These are phyloP conservation scores for Mycena olivaceomarginata DNA, from an alignment of 768 basidiomycete genomes.

Conservation along the genomic window DNA sequence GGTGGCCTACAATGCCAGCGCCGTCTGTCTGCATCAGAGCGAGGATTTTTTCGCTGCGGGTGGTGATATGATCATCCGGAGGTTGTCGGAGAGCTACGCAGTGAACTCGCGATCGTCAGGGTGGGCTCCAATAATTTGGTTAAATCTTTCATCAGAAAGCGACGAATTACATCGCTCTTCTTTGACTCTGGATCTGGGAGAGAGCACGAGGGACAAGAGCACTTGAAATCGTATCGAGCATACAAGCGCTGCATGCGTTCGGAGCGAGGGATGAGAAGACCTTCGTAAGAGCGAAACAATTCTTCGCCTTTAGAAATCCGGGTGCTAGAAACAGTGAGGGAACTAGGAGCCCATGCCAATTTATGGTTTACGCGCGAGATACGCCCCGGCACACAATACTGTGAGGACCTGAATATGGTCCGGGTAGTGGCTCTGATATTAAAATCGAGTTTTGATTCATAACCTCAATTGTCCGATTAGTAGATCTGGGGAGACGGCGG, in stretches of 20 bases:
- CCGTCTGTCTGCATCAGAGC: neutral
- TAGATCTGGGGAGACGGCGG: too few relatives aligned
- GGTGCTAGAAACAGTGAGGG: neutral
- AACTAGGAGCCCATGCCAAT: too few relatives aligned
- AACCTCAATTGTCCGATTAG: neutral
- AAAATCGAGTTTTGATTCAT: slow-evolving; percentile 13
- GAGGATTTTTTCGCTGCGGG: neutral
- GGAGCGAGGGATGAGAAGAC: neutral
- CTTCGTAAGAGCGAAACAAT: slow-evolving; percentile 11
- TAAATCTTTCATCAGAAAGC: neutral
- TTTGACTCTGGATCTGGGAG: slow-evolving; percentile 9
- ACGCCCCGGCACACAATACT: neutral
- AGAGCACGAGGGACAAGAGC: neutral
- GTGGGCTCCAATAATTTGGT: neutral
- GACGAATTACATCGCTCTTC: neutral
- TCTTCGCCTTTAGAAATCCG: slow-evolving; percentile 13
- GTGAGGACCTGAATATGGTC: too few relatives aligned
- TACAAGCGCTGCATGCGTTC: neutral
- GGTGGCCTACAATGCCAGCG: neutral
- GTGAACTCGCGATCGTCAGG: neutral
- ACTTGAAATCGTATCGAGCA: neutral
- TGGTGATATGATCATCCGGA: slow-evolving; percentile 13
- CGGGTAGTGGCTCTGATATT: too few relatives aligned
- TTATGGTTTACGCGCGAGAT: neutral
- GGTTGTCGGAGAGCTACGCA: slow-evolving; percentile 8